A percentile compares a stretch with the other conserved stretches of the same genome.
Conservation (phyloP, 495 filamentous ascomycete genomes). For the Letharia columbiana region DNA sequence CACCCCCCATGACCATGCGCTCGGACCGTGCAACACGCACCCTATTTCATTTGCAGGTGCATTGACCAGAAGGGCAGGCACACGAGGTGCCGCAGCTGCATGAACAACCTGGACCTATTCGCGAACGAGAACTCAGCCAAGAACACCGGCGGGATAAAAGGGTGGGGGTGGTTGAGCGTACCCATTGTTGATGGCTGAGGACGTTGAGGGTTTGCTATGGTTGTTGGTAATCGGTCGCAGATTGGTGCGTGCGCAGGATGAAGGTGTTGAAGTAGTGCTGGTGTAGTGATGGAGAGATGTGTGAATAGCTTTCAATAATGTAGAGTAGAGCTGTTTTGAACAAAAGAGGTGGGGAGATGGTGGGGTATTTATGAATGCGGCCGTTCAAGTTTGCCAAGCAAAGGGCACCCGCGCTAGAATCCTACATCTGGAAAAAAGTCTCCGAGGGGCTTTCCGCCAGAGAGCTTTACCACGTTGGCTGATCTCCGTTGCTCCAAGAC, state of each 20-base stretch:
- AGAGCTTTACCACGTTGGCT: too few relatives aligned
- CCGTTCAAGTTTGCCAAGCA: background rate
- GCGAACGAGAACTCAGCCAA: background rate
- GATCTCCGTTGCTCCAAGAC: too few relatives aligned
- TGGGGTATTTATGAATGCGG: slow-evolving; percentile 2
- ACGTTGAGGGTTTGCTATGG: background rate
- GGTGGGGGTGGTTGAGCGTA: background rate
- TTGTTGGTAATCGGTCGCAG: background rate
- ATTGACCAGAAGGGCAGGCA: slow-evolving; percentile 22
- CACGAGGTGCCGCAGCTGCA: slow-evolving; percentile 26
- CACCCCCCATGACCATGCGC: background rate
- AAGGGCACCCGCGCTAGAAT: background rate
- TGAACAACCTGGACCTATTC: slow-evolving; percentile 24
- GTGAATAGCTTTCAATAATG: background rate
- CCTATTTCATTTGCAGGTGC: slow-evolving; percentile 23
- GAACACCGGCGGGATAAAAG: background rate
- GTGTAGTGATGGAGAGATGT: background rate
- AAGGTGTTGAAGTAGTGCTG: background rate
- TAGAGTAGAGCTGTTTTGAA: too few relatives aligned
- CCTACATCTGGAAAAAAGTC: background rate
- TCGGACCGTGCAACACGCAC: background rate
- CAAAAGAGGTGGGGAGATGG: background rate
- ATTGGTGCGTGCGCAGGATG: background rate
- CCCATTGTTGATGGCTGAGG: slow-evolving; percentile 2
- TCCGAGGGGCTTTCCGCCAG: too few relatives aligned